phyloP scores from a whole-genome alignment of 1,284 basidiomycete genomes.

The Melampsora larici-populina region DNA sequence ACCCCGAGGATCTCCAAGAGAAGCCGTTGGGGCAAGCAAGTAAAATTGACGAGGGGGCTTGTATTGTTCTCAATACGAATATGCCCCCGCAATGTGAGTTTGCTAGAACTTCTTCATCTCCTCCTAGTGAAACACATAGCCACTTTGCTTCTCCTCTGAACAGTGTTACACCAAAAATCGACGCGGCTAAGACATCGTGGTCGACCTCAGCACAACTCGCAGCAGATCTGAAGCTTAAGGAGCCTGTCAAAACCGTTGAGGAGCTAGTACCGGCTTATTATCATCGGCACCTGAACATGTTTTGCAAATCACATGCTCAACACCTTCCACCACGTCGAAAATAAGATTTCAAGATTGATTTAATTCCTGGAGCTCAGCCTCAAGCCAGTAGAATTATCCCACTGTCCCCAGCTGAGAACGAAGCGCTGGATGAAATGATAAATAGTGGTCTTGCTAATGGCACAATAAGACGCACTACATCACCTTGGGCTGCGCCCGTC shows the following conservation, averaged over 20 bases:
- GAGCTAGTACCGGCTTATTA: neutral
- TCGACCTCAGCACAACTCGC: too few species aligned
- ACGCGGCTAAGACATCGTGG: too few species aligned
- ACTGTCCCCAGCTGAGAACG: slow-evolving; percentile 2
- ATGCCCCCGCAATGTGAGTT: too few species aligned
- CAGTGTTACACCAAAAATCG: too few species aligned
- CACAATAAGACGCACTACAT: slow-evolving; percentile 51
- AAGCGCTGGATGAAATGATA: neutral
- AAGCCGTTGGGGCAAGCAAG: neutral
- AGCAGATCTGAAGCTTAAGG: too few species aligned
- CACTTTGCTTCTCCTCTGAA: neutral
- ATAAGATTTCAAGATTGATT: neutral
- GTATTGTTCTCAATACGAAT: too few species aligned
- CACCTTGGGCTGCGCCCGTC: too few species aligned
- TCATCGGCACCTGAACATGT: neutral
- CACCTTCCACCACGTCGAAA: neutral
- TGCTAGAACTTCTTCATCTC: neutral
- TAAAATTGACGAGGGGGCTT: neutral
- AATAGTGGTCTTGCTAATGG: neutral
- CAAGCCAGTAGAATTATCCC: slow-evolving; percentile 2
- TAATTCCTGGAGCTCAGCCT: too few species aligned
- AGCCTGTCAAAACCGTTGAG: too few species aligned
- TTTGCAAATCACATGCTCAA: neutral
- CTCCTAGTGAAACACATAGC: neutral
- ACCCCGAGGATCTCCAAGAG: neutral